Conservation (phyloP, 148 eudicot genomes). For the Heliosperma pusillum region DNA sequence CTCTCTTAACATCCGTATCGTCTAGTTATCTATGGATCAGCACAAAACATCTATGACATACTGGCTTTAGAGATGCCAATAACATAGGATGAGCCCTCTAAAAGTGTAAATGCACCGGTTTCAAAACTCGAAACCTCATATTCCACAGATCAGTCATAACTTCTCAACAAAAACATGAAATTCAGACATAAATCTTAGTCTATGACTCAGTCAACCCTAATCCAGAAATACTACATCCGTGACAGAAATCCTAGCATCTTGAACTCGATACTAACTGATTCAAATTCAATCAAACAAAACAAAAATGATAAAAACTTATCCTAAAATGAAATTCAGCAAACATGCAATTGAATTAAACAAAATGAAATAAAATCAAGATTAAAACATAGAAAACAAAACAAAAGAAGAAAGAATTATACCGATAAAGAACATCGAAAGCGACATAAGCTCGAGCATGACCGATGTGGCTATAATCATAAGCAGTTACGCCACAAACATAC, state of each 20-base stretch:
- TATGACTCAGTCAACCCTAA: not conserved
- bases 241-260: not conserved
- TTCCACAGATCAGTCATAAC: not conserved
- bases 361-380: not conserved
- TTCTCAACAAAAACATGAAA: not conserved
- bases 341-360: not conserved
- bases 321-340: too few relatives aligned
- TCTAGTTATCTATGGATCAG: not conserved
- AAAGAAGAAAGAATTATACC: conserved; percentile 27
- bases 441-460: conserved; percentile 92
- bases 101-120: not conserved
- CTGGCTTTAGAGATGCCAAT: not conserved
- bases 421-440: conserved; percentile 74
- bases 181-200: not conserved
- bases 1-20: not conserved
- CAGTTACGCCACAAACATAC: conserved; percentile 82
- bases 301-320: too few relatives aligned
- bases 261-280: not conserved
- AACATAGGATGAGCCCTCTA: not conserved
- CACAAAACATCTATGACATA: not conserved
- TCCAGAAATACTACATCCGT: not conserved
- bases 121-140: not conserved
- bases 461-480: conserved; percentile 72
- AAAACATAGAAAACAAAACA: not conserved
- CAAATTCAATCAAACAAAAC: not conserved